These are phyloP conservation scores for Iris pallida DNA, from an alignment of 116 monocot species.

Conservation along the genomic window DNA sequence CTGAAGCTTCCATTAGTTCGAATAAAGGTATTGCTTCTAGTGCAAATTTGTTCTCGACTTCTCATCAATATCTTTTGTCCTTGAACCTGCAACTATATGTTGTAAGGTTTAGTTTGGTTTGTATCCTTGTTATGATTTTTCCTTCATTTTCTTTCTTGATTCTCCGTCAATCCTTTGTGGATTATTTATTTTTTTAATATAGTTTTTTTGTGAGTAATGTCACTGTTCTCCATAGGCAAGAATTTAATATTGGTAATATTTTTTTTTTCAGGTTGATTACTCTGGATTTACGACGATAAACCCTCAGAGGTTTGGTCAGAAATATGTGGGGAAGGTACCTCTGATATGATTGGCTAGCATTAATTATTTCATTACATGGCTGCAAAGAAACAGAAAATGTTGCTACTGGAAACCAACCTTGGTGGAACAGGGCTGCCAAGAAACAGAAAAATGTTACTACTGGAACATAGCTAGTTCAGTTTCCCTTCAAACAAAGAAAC, in stretches of 20 bases:
- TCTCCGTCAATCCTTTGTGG: background rate
- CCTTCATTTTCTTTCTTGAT: background rate
- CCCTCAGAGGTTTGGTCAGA: constrained; percentile 98
- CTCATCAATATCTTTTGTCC: background rate
- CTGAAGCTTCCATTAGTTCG: constrained; percentile 93
- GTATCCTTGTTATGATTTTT: constrained; percentile 1
- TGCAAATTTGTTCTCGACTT: background rate
- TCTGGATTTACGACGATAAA: constrained; percentile 99
- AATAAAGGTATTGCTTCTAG: constrained; percentile 59
- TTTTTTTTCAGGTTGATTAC: constrained; percentile 89
- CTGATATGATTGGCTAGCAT: background rate
- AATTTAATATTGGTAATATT: constrained; percentile 4
- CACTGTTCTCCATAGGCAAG: constrained; percentile 4
- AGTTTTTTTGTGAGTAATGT: background rate
- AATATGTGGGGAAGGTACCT: constrained; percentile 97
- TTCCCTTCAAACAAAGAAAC: background rate
- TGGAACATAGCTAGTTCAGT: background rate
- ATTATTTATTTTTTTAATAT: background rate
- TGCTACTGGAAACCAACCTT: too few species aligned
- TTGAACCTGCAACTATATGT: background rate
- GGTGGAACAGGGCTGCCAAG: too few species aligned
- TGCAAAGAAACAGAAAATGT: background rate
- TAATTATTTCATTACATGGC: background rate
- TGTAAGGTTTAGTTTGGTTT: background rate
- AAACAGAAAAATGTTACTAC: too few species aligned